Evolutionary conservation across 2,329 filamentous ascomycete genomes (phyloP).

Genomic region (Bipolaris victoriae): DNA sequence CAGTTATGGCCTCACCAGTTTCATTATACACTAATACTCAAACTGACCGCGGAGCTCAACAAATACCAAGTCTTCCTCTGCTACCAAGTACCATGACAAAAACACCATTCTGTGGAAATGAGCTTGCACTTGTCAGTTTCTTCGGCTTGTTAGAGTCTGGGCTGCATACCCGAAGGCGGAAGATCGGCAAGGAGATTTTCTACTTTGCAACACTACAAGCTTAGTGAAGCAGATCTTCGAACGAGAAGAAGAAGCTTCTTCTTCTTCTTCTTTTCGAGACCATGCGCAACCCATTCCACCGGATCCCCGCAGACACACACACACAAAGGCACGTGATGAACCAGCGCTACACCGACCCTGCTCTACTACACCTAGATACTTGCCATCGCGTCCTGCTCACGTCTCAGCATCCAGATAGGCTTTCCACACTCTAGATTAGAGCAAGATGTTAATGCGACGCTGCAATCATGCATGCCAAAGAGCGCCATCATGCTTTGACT

Average conservation of each 20-base stretch:
- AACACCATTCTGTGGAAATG: background rate
- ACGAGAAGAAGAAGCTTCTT: background rate
- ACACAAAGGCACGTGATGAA: background rate
- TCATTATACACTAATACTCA: background rate
- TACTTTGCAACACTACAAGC: background rate
- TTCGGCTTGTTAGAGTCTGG: background rate
- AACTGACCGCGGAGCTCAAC: background rate
- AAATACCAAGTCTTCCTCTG: background rate
- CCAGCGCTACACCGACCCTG: background rate
- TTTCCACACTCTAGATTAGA: too few relatives aligned
- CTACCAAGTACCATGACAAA: background rate
- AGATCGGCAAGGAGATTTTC: conserved; percentile 1
- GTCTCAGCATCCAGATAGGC: too few relatives aligned
- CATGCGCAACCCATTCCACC: background rate
- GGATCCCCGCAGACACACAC: background rate
- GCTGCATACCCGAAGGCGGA: background rate
- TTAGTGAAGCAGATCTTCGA: background rate
- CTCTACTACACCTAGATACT: background rate
- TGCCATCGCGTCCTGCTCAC: background rate
- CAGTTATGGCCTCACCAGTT: too few relatives aligned
- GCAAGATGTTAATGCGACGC: too few relatives aligned
- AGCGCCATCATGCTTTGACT: too few relatives aligned
- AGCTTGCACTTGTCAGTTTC: background rate
- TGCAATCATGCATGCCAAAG: too few relatives aligned
- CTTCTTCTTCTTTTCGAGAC: background rate